These are phyloP conservation scores for Leishmania arabica DNA, from an alignment of 208 protist species.

Conservation along the genomic window DNA sequence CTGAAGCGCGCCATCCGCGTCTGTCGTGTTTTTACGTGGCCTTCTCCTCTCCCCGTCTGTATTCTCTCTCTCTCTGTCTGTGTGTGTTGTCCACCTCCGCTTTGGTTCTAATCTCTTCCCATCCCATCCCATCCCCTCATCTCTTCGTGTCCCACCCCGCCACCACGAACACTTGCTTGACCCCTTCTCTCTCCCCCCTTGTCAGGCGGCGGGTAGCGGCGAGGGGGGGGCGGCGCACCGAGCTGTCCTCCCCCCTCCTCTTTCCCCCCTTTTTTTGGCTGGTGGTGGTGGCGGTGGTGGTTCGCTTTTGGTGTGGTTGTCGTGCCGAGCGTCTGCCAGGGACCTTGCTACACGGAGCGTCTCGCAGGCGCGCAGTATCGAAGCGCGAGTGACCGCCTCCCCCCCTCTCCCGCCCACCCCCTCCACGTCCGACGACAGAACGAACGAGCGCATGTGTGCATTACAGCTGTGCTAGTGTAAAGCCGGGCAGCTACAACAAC, in stretches of 20 bases:
- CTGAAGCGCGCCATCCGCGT: not conserved
- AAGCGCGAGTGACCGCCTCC: not conserved
- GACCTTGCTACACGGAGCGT: too few species aligned
- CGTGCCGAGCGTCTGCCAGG: too few species aligned
- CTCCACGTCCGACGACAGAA: not conserved
- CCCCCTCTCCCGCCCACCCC: too few species aligned
- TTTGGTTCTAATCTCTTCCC: not conserved
- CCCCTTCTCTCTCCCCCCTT: not conserved
- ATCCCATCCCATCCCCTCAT: not conserved
- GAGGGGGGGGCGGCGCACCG: too few species aligned
- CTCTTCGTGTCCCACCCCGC: too few species aligned
- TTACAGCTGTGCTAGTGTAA: not conserved
- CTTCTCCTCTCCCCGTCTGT: too few species aligned
- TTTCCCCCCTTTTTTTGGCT: too few species aligned
- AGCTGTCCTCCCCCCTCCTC: too few species aligned
- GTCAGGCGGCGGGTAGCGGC: too few species aligned
- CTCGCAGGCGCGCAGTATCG: not conserved
- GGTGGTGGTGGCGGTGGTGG: too few species aligned
- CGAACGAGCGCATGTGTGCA: not conserved
- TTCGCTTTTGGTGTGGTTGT: too few species aligned
- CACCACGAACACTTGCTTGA: too few species aligned
- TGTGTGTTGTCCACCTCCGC: not conserved
- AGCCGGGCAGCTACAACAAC: not conserved
- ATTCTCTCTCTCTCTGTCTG: not conserved
- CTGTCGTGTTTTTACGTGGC: not conserved